Percentiles rank a stretch among this genome's conserved stretches.
Conservation (phyloP, 306 rosid genomes). For the Fagus sylvatica region DNA sequence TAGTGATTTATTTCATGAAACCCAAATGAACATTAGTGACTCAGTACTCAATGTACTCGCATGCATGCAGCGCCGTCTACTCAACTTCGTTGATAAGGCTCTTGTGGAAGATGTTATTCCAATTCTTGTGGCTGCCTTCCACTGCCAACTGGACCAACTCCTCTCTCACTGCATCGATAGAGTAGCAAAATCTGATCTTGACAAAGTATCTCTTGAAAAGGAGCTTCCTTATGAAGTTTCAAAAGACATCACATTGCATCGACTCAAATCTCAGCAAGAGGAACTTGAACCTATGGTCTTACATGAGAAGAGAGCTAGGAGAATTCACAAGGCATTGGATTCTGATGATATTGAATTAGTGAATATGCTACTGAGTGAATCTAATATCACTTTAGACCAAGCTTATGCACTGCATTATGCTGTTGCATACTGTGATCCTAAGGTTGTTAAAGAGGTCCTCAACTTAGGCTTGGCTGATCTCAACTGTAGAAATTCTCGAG, state of each 20-base stretch:
- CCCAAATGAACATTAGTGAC: not conserved
- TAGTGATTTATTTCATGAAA: not conserved
- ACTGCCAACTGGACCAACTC: slow-evolving; percentile 64
- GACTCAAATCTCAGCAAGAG: slow-evolving; percentile 36
- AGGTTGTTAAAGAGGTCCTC: slow-evolving; percentile 77
- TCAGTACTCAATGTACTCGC: slow-evolving; percentile 12
- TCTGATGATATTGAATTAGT: slow-evolving; percentile 87
- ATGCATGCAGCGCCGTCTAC: slow-evolving; percentile 71
- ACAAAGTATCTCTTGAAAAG: slow-evolving; percentile 55
- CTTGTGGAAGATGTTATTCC: slow-evolving; percentile 79
- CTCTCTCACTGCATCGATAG: slow-evolving; percentile 58
- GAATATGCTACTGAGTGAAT: slow-evolving; percentile 63
- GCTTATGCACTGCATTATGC: slow-evolving; percentile 85
- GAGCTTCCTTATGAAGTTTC: slow-evolving; percentile 66
- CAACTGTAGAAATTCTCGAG: slow-evolving; percentile 51
- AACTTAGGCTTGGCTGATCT: slow-evolving; percentile 46
- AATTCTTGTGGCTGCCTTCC: slow-evolving; percentile 63
- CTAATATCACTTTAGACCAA: slow-evolving; percentile 63
- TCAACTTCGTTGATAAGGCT: slow-evolving; percentile 81
- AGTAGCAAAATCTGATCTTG: slow-evolving; percentile 67
- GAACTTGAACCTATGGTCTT: slow-evolving; percentile 15
- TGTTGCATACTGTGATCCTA: slow-evolving; percentile 79
- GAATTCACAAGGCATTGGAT: slow-evolving; percentile 75
- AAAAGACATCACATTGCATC: slow-evolving; percentile 46
- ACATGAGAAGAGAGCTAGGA: slow-evolving; percentile 51